A percentile compares a stretch with the other conserved stretches of the same genome.
These are phyloP conservation scores for Monosporozyma aquatica DNA, from an alignment of 805 yeast species.

Conservation along the genomic window DNA sequence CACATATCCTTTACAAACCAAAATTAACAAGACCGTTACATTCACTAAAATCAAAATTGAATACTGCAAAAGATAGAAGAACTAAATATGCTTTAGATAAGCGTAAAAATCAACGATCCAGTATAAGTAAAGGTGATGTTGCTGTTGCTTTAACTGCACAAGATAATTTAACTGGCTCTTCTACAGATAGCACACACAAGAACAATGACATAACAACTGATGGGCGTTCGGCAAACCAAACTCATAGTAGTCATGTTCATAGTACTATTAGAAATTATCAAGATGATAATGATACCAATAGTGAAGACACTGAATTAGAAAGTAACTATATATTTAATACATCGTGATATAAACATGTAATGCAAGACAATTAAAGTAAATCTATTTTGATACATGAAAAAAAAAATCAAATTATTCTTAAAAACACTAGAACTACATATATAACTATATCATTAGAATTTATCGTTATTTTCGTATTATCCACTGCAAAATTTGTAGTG, in stretches of 20 bases:
- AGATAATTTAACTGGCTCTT: too few species aligned
- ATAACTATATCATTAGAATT: too few species aligned
- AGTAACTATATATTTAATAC: constrained; percentile 25
- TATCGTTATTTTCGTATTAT: too few species aligned
- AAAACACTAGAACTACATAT: too few species aligned
- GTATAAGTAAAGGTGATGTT: not conserved
- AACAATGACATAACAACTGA: too few species aligned
- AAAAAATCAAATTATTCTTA: too few species aligned
- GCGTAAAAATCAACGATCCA: not conserved
- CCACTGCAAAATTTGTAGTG: too few species aligned
- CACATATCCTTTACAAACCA: not conserved
- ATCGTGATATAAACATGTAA: not conserved
- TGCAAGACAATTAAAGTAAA: not conserved
- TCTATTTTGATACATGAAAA: too few species aligned
- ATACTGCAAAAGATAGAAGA: not conserved
- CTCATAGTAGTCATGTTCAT: not conserved
- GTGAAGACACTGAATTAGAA: constrained; percentile 26
- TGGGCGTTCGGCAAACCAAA: too few species aligned
- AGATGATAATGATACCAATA: constrained; percentile 2
- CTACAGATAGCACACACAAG: too few species aligned
- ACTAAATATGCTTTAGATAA: not conserved
- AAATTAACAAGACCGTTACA: not conserved
- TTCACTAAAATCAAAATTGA: not conserved
- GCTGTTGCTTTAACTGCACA: too few species aligned
- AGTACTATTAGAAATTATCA: not conserved